A percentile compares a stretch with the other conserved stretches of the same genome.
Evolutionary conservation across 371 early-diverging fungal species (phyloP).

Genomic region (Mucor mucedo): DNA sequence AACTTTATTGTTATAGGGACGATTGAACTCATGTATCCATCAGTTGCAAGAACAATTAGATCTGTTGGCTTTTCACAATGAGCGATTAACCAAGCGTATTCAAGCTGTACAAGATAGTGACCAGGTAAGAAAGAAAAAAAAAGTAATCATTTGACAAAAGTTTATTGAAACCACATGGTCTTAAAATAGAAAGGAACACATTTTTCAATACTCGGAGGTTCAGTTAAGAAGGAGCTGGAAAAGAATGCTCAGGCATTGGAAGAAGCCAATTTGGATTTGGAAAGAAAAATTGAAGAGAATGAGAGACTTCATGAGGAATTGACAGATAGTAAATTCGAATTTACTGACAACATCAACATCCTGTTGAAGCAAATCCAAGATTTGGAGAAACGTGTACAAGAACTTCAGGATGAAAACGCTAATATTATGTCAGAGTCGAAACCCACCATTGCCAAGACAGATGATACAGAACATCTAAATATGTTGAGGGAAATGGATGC

Average conservation of each 20-base stretch:
- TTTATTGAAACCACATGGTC: background rate
- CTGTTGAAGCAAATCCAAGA: constrained; percentile 58
- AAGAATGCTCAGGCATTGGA: constrained; percentile 59
- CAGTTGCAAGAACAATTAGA: constrained; percentile 66
- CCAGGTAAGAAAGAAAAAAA: constrained; percentile 33
- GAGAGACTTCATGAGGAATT: constrained; percentile 40
- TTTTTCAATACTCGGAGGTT: constrained; percentile 59
- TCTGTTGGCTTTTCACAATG: constrained; percentile 67
- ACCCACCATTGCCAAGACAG: background rate
- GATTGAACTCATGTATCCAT: background rate
- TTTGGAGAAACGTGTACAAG: constrained; percentile 59
- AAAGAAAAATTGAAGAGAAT: constrained; percentile 67
- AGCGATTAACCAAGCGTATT: constrained; percentile 69
- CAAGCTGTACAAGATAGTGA: constrained; percentile 63
- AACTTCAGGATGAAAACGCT: constrained; percentile 52
- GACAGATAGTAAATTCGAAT: constrained; percentile 15
- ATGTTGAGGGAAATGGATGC: constrained; percentile 35
- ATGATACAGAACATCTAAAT: constrained; percentile 32
- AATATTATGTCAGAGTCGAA: constrained; percentile 23
- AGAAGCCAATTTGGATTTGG: constrained; percentile 57
- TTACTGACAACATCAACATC: constrained; percentile 54
- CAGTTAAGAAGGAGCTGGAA: constrained; percentile 68
- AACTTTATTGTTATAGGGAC: background rate
- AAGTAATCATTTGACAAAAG: background rate
- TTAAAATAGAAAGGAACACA: constrained; percentile 47